phyloP scores from a whole-genome alignment of 1,284 basidiomycete genomes.

The Naganishia albida region DNA sequence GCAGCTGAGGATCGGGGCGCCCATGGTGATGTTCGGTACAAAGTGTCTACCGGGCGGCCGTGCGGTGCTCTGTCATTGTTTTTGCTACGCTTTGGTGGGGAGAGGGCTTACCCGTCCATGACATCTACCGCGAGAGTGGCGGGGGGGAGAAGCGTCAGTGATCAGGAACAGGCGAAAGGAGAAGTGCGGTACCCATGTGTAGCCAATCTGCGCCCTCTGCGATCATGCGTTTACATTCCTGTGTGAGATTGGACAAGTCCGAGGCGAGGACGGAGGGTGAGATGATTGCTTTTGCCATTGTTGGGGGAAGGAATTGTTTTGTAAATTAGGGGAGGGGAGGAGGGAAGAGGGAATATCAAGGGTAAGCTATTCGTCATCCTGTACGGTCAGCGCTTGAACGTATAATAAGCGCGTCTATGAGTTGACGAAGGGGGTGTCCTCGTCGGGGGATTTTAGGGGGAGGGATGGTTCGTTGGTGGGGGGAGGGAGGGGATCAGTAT shows the following conservation, averaged over 20 bases:
- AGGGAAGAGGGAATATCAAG: neutral
- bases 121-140: conserved; percentile 77
- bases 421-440: too few species aligned
- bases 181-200: conserved; percentile 75
- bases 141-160: neutral
- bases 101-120: conserved; percentile 80
- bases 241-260: conserved; percentile 88
- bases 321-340: neutral
- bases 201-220: conserved; percentile 90
- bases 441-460: too few species aligned
- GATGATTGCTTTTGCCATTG: conserved; percentile 82
- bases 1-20: conserved; percentile 82
- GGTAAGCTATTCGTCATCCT: conserved; percentile 5
- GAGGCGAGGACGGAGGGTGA: conserved; percentile 84
- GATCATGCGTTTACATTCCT: conserved; percentile 91
- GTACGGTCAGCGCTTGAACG: neutral
- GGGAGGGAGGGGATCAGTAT: too few species aligned
- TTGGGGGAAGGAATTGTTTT: neutral
- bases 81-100: neutral
- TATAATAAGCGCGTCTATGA: neutral
- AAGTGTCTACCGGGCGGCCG: conserved; percentile 66
- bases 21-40: conserved; percentile 97
- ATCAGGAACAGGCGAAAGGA: conserved; percentile 4
- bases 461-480: too few species aligned
- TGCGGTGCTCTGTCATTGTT: neutral